Evolutionary conservation across 192 early-diverging fungal species (phyloP).

Genomic region (Dimargaris cristalligena): DNA sequence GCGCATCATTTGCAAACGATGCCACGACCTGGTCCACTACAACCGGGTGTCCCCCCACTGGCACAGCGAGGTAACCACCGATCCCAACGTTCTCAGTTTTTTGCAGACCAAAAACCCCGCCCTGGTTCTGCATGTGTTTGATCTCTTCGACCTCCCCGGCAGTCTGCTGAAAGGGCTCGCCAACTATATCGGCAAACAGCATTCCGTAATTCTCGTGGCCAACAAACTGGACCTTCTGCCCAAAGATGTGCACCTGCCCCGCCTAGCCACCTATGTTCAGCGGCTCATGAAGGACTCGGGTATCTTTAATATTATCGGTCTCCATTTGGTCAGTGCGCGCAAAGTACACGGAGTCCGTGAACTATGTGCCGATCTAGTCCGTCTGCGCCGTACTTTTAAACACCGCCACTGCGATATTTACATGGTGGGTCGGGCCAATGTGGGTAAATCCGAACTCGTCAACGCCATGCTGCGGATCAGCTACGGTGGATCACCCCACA

Average conservation of each 20-base stretch:
- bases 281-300: slow-evolving; percentile 25
- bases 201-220: slow-evolving; percentile 38
- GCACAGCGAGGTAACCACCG: slow-evolving; percentile 30
- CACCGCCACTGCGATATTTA: slow-evolving; percentile 35
- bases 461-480: slow-evolving; percentile 41
- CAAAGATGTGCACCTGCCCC: slow-evolving; percentile 29
- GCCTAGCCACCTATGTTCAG: slow-evolving; percentile 33
- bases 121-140: slow-evolving; percentile 39
- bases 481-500: slow-evolving; percentile 25
- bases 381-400: slow-evolving; percentile 21
- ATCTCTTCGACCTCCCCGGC: slow-evolving; percentile 50
- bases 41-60: slow-evolving; percentile 22
- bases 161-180: slow-evolving; percentile 32
- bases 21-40: slow-evolving; percentile 40
- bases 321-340: slow-evolving; percentile 40
- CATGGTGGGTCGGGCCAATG: slow-evolving; percentile 56
- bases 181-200: slow-evolving; percentile 31
- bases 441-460: slow-evolving; percentile 59
- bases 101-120: slow-evolving; percentile 32
- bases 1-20: slow-evolving; percentile 44
- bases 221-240: slow-evolving; percentile 62
- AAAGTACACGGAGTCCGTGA: slow-evolving; percentile 36
- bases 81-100: slow-evolving; percentile 34
- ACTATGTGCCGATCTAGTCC: slow-evolving; percentile 26
- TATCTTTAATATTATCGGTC: slow-evolving; percentile 20